Conservation (phyloP, 768 basidiomycete genomes). For the Amanita brunnescens region DNA sequence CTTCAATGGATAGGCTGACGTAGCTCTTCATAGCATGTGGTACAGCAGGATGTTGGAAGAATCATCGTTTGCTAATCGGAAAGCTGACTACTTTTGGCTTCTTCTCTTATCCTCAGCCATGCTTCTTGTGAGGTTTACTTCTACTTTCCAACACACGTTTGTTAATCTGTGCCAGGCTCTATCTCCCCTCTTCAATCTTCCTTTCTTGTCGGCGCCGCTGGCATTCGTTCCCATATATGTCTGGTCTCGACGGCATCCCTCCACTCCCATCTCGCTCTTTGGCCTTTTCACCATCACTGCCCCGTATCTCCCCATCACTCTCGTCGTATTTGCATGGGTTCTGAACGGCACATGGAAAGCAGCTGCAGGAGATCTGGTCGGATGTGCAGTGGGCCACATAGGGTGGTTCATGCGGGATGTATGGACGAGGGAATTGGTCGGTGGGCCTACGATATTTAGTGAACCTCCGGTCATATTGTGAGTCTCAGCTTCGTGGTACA, state of each 20-base stretch:
- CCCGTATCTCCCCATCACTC: slow-evolving; percentile 87
- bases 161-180: slow-evolving; percentile 38
- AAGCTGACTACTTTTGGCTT: slow-evolving; percentile 95
- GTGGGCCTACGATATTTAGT: slow-evolving; percentile 61
- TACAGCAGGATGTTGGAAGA: slow-evolving; percentile 97
- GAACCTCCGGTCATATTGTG: slow-evolving; percentile 66
- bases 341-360: slow-evolving; percentile 79
- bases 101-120: slow-evolving; percentile 76
- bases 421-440: slow-evolving; percentile 82
- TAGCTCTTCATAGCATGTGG: slow-evolving; percentile 22
- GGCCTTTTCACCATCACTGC: slow-evolving; percentile 92
- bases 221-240: slow-evolving; percentile 96
- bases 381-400: slow-evolving; percentile 81
- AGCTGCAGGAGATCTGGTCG: slow-evolving; percentile 72
- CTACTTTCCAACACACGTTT: neutral
- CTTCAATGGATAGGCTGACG: no score
- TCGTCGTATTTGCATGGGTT: slow-evolving; percentile 82
- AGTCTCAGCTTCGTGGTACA: slow-evolving; percentile 23
- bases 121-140: slow-evolving; percentile 52
- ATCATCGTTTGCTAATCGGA: slow-evolving; percentile 84
- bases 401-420: slow-evolving; percentile 83
- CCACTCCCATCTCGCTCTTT: slow-evolving; percentile 92
- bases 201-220: slow-evolving; percentile 87
- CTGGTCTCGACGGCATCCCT: slow-evolving; percentile 93
- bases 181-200: slow-evolving; percentile 84